Evolutionary conservation across 306 rosid genomes (phyloP).

Genomic region (apple (Malus domestica)): ASM211411v1 NC_041803.1:41923501-41924000

Average conservation of each 20-base stretch:
- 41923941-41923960: not conserved
- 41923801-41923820: not conserved
- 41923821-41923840: not conserved
- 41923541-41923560: not conserved
- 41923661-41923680: not conserved
- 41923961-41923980: not conserved
- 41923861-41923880: not conserved
- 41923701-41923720: constrained; percentile 63
- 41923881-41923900: constrained; percentile 6
- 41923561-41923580: not conserved
- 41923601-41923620: not conserved
- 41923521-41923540: not conserved
- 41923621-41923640: not conserved
- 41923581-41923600: not conserved
- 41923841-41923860: not conserved
- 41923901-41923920: not conserved
- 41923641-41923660: not conserved
- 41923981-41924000: not conserved
- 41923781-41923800: not conserved
- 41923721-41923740: constrained; percentile 81
- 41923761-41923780: constrained; percentile 31
- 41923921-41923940: not conserved
- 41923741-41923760: constrained; percentile 82
- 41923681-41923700: constrained; percentile 32
- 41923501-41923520: not conserved